Evolutionary conservation across 2,329 filamentous ascomycete species (phyloP).

Genomic region (Phaeosphaeria sp.): DNA sequence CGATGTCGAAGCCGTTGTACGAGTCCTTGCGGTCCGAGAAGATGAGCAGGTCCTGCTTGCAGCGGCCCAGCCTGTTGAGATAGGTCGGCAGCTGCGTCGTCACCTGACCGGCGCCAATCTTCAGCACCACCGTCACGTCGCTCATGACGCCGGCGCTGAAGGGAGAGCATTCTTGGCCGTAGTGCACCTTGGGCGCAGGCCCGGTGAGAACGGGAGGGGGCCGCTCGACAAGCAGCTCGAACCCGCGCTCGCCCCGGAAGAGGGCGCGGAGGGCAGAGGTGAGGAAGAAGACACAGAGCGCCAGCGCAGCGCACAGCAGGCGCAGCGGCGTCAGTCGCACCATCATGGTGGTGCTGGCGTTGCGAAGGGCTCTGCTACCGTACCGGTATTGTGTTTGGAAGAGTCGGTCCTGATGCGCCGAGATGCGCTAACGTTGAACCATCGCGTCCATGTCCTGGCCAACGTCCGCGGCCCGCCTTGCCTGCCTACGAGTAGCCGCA

Average conservation of each 20-base stretch:
- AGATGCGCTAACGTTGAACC: background rate
- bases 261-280: conserved; percentile 27
- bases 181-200: conserved; percentile 26
- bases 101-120: conserved; percentile 65
- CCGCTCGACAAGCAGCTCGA: conserved; percentile 36
- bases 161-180: conserved; percentile 42
- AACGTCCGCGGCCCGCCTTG: background rate
- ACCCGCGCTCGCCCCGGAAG: conserved; percentile 38
- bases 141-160: conserved; percentile 41
- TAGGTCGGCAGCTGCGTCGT: conserved; percentile 63
- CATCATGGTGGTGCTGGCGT: conserved; percentile 35
- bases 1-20: conserved; percentile 58
- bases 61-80: conserved; percentile 61
- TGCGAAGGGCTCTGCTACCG: conserved; percentile 1
- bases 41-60: conserved; percentile 62
- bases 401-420: too few relatives aligned
- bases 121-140: conserved; percentile 63
- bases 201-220: conserved; percentile 28
- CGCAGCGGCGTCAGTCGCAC: conserved; percentile 46
- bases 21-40: conserved; percentile 65
- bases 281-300: conserved; percentile 30
- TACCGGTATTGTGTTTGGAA: too few relatives aligned
- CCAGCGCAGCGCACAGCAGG: conserved; percentile 37
- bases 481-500: background rate
- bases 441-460: too few relatives aligned